phyloP scores from a whole-genome alignment of 306 rosid genomes.

The Cajanus cajan region DNA sequence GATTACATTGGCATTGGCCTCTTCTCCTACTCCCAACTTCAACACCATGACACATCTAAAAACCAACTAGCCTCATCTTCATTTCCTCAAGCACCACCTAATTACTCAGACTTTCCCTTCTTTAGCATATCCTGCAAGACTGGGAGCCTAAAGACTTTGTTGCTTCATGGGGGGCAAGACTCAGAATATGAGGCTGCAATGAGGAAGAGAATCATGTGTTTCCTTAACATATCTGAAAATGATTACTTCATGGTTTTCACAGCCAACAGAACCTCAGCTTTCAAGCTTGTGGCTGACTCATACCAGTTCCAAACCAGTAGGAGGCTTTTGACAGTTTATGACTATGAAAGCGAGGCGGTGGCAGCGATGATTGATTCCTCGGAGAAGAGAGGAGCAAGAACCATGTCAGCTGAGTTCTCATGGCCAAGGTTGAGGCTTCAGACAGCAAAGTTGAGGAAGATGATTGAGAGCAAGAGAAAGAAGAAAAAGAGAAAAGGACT shows the following conservation, averaged over 20 bases:
- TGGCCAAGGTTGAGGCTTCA: conserved; percentile 91
- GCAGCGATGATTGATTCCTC: conserved; percentile 63
- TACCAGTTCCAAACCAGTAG: conserved; percentile 61
- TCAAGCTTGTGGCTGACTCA: conserved; percentile 76
- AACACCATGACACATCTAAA: conserved; percentile 42
- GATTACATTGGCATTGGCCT: conserved; percentile 95
- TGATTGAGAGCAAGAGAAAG: conserved; percentile 61
- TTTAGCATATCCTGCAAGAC: conserved; percentile 65
- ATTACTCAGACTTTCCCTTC: conserved; percentile 55
- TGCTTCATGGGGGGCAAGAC: conserved; percentile 70
- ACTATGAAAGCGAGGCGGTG: conserved; percentile 84
- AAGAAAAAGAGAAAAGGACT: conserved; percentile 66
- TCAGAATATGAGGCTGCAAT: conserved; percentile 68
- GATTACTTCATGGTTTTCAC: conserved; percentile 93
- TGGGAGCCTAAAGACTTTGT: conserved; percentile 62
- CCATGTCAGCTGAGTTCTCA: conserved; percentile 76
- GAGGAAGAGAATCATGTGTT: conserved; percentile 66
- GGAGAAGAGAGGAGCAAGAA: conserved; percentile 69
- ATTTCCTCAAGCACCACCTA: conserved; percentile 19
- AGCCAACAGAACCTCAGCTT: conserved; percentile 87
- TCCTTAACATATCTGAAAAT: conserved; percentile 61
- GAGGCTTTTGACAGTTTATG: conserved; percentile 83
- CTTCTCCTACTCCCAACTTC: conserved; percentile 71
- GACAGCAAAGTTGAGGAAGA: conserved; percentile 60
- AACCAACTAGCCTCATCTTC: conserved; percentile 37